Percentiles rank a stretch among this genome's conserved stretches.
Evolutionary conservation across 768 basidiomycete species (phyloP).

Genomic region (Mycena vitilis): DNA sequence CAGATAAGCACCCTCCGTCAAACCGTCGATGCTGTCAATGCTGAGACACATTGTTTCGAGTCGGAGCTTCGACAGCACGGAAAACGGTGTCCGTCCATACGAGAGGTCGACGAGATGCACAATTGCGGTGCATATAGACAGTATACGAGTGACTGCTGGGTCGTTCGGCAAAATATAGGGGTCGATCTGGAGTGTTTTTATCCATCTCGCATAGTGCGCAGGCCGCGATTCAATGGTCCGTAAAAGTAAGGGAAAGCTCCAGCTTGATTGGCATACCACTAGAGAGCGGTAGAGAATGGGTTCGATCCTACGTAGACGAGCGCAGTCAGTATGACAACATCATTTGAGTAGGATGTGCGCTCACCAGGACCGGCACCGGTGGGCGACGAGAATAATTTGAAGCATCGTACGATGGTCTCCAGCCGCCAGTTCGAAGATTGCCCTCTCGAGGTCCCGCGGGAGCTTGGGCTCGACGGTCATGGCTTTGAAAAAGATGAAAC

Average conservation of each 20-base stretch:
- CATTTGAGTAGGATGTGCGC: not conserved
- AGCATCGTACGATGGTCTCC: constrained; percentile 14
- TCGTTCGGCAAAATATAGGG: constrained; percentile 30
- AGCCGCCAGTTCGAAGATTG: constrained; percentile 19
- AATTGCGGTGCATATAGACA: constrained; percentile 24
- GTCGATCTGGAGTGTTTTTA: constrained; percentile 27
- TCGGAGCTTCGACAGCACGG: constrained; percentile 2
- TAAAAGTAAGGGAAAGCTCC: constrained; percentile 25
- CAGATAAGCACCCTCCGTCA: constrained; percentile 4
- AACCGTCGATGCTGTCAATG: constrained; percentile 25
- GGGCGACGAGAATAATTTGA: constrained; percentile 32
- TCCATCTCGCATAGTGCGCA: constrained; percentile 3
- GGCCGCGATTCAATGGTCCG: constrained; percentile 26
- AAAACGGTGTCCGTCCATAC: constrained; percentile 26
- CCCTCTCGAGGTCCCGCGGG: constrained; percentile 33
- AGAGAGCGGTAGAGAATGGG: constrained; percentile 31
- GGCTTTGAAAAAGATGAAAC: constrained; percentile 7
- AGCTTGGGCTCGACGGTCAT: constrained; percentile 25
- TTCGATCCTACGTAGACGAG: constrained; percentile 22
- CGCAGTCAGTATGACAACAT: not conserved
- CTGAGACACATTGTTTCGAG: constrained; percentile 27
- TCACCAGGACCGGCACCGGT: constrained; percentile 29
- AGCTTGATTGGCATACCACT: constrained; percentile 29
- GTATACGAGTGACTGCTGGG: constrained; percentile 17
- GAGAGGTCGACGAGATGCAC: constrained; percentile 31